Evolutionary conservation across 768 basidiomycete species (phyloP).

Genomic region (Neoboletus subvelutipes): DNA sequence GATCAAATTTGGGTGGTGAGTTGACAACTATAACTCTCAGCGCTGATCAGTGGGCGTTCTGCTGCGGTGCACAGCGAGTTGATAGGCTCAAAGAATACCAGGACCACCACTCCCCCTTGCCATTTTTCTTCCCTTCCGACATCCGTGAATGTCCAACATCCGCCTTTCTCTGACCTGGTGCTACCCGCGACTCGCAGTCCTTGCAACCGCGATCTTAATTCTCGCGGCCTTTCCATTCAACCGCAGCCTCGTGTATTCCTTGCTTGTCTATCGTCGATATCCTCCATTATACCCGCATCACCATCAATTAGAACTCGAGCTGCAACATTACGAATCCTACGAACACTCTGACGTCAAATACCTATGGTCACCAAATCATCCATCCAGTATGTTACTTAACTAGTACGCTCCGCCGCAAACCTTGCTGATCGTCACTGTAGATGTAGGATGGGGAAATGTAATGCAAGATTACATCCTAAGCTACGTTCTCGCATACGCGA

Average conservation of each 20-base stretch:
- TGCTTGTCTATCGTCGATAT: neutral
- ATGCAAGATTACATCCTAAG: conserved; percentile 3
- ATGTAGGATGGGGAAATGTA: neutral
- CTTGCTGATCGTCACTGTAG: neutral
- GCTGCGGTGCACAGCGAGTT: too few relatives aligned
- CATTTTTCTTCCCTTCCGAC: neutral
- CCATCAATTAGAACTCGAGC: neutral
- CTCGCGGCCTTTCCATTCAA: neutral
- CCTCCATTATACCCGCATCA: neutral
- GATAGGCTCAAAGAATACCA: neutral
- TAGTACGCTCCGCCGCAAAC: neutral
- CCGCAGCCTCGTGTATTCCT: neutral
- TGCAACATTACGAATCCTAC: neutral
- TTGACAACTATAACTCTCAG: neutral
- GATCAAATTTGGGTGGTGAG: neutral
- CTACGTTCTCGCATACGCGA: neutral
- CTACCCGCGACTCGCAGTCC: neutral
- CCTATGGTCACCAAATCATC: neutral
- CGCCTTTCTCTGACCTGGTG: neutral
- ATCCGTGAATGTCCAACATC: neutral
- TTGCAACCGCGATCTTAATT: neutral
- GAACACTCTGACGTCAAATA: neutral
- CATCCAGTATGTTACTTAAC: neutral
- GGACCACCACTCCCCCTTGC: neutral
- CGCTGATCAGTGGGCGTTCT: neutral